phyloP scores from a whole-genome alignment of 1,284 basidiomycete genomes.

The Bjerkandera adusta region DNA sequence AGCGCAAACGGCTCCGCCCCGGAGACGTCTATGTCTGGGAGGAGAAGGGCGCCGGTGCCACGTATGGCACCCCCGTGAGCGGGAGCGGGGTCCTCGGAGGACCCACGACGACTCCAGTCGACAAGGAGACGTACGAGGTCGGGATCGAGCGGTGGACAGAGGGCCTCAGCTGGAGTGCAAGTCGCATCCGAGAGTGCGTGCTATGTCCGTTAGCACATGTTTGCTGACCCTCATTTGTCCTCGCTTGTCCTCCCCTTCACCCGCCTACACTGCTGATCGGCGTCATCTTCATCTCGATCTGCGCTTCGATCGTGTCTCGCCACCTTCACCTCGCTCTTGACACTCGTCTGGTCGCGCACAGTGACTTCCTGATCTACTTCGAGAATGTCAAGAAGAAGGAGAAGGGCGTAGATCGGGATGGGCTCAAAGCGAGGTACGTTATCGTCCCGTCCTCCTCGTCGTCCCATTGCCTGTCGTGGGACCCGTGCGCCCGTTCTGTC shows the following conservation, averaged over 20 bases:
- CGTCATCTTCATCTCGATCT: conserved; percentile 2
- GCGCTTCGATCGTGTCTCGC: conserved; percentile 7
- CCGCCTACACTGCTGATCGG: conserved; percentile 3
- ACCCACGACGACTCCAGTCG: not conserved
- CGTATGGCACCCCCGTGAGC: too few relatives aligned
- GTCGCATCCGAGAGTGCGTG: conserved; percentile 32
- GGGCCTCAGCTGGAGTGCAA: conserved; percentile 38
- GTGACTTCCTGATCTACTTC: conserved; percentile 43
- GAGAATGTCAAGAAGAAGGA: conserved; percentile 34
- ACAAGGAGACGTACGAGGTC: conserved; percentile 28
- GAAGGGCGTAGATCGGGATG: conserved; percentile 16
- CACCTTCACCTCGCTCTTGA: conserved; percentile 4
- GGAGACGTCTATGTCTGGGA: conserved; percentile 45
- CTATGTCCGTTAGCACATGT: conserved; percentile 21
- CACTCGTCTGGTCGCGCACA: not conserved
- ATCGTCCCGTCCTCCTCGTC: not conserved
- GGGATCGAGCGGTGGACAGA: conserved; percentile 43
- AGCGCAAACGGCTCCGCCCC: conserved; percentile 37
- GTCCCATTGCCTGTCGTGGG: conserved; percentile 3
- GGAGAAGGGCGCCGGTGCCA: conserved; percentile 29
- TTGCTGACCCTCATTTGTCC: conserved; percentile 7
- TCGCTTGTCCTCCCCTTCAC: conserved; percentile 4
- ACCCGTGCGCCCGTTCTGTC: not conserved
- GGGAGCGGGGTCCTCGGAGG: conserved; percentile 14
- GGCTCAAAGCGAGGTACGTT: conserved; percentile 21